Evolutionary conservation across 371 early-diverging fungal species (phyloP), one percentile per base, ranked within the genome.

Genomic region (Mucor saturninus): DNA sequence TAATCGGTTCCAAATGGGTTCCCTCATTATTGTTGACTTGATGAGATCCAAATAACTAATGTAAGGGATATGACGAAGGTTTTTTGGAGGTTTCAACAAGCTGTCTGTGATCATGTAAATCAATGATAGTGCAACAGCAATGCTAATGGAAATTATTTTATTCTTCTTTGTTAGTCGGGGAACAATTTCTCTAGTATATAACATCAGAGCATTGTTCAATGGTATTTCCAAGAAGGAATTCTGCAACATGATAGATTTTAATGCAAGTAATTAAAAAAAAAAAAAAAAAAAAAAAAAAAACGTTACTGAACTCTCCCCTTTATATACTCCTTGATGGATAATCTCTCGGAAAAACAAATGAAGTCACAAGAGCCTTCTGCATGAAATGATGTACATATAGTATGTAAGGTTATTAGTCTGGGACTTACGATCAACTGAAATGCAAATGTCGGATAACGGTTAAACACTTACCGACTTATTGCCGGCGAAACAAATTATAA

Each of bases 61-160:
- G 48, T 63, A 59, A 13, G 72, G 75, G 13, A 75, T 38, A 62
- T 72, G 75, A 13, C 69, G 60, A 10, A 75, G 13, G 2, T 42
- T 45, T 15, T 38, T 55, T 8, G 75, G 75, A 26, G 67, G 67
- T 13, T 51, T 61, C 13, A 59, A 14, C 9, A 58, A 0, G 2
- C 13, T 37, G 5, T 64, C 48, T 37, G 38, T 35, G 8, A 59
- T 46, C n/a, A 45, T 14, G 37, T 39, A 53, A 8, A 59, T 30
- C 8, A 65, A 15, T 28, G 55, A 40, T 6, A 65, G 14, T n/a
- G 50, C 15, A 35, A 43, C 50, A 31, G 60, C 60, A 3, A 35
- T 11, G 29, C 50, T 49, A 5, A 65, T 60, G 37, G 49, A 55
- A 35, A 65, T 42, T 8, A 15, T 28, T 21, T 65, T 59, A 13